Evolutionary conservation across 257 asterid genomes (phyloP).

Genomic region (Agastache rugosa): DNA sequence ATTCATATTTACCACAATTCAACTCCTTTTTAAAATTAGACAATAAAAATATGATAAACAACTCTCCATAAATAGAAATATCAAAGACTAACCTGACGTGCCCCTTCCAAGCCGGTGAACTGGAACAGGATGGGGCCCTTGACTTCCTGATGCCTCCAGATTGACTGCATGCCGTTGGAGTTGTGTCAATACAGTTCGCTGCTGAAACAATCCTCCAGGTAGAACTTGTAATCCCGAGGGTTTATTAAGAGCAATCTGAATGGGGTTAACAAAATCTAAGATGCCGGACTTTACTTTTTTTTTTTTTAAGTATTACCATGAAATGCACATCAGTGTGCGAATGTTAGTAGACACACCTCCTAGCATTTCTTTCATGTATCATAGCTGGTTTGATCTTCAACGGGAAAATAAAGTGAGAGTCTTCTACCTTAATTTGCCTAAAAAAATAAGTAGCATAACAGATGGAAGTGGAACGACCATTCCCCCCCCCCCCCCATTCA

Average conservation of each 20-base stretch:
- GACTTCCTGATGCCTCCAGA: slow-evolving; percentile 45
- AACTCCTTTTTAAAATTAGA: slow-evolving; percentile 16
- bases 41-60: slow-evolving; percentile 2
- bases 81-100: slow-evolving; percentile 74
- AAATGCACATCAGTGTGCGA: slow-evolving; percentile 13
- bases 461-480: slow-evolving; percentile 12
- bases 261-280: slow-evolving; percentile 21
- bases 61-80: slow-evolving; percentile 15
- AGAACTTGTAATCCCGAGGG: slow-evolving; percentile 96
- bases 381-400: not conserved
- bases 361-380: slow-evolving; percentile 13
- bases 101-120: slow-evolving; percentile 99
- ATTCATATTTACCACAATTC: not conserved
- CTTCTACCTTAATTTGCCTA: slow-evolving; percentile 13
- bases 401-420: slow-evolving; percentile 7
- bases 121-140: slow-evolving; percentile 75
- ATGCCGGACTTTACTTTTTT: slow-evolving; percentile 1
- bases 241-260: slow-evolving; percentile 87
- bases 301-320: slow-evolving; percentile 8
- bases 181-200: slow-evolving; percentile 89
- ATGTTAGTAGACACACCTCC: slow-evolving; percentile 19
- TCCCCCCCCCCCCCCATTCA: not conserved
- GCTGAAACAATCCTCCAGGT: slow-evolving; percentile 97
- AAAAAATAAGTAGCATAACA: not conserved
- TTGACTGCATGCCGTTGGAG: slow-evolving; percentile 68